Evolutionary conservation across 805 yeast species (phyloP), one percentile per base, ranked within the genome.

Genomic region (Suhomyces prunicola): DNA sequence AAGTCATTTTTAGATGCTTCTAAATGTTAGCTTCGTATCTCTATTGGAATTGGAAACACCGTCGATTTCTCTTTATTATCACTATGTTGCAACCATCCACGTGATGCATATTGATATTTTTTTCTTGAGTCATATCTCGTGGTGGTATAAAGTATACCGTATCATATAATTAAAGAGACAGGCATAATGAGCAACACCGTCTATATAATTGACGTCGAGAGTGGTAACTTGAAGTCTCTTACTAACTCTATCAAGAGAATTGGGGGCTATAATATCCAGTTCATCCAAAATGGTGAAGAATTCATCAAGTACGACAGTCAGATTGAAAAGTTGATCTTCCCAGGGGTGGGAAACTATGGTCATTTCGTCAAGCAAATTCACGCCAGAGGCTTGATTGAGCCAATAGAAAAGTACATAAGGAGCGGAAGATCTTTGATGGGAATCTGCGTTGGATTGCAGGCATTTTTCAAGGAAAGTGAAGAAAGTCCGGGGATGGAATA

Each of bases 331-430:
- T 75, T 94, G 56, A 79, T 94, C 54, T 79, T 94, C 23, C 99
- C 99, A 6, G 99, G 99, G 26, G 99, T 94, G 15, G 99, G 99
- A 10, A 93, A 91, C 67, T 96, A 83, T 69, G 99, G 97, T 45
- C 98, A 94, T 67, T 92, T 93, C 67, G 91, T 92, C 55, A 82
- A 82, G 50, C 84, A 87, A 60, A 69, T 94, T 46, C 77, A 76
- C 46, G 74, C 74, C 4, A 79, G 87, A 53, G 82, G 85, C 0
- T 83, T 93, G 55, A 83, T 78, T 12, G 79, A 74, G 36, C 96
- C 96, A 0, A 72, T 96, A 24, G 73, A 71, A 50, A 69, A 79
- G 45, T 91, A 90, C 62, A 84, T 92, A 36, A 70, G 75, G 6
- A 74, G 87, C n/a, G 97, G 97, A 1, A 84, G 84, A 61, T 90